Evolutionary conservation across 2,329 filamentous ascomycete genomes (phyloP).

Genomic region (Aspergillus proliferans): DNA sequence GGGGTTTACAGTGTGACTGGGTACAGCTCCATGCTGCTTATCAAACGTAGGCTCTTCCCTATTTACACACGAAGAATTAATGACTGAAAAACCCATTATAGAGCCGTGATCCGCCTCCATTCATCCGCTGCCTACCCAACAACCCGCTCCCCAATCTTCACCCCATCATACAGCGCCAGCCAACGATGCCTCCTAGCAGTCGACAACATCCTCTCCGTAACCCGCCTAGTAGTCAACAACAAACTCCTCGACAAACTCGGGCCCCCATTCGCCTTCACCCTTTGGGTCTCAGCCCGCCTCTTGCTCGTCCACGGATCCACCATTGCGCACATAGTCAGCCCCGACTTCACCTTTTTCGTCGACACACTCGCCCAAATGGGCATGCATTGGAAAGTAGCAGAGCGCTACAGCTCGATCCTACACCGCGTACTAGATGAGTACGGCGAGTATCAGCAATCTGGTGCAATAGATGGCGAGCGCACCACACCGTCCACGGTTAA

Average conservation of each 20-base stretch:
- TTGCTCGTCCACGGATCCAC: conserved; percentile 86
- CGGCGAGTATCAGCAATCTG: conserved; percentile 63
- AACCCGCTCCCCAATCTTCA: conserved; percentile 81
- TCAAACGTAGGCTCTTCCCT: conserved; percentile 59
- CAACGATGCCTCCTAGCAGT: conserved; percentile 79
- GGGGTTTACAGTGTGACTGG: conserved; percentile 72
- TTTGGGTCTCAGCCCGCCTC: conserved; percentile 85
- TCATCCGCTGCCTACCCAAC: conserved; percentile 91
- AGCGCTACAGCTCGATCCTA: conserved; percentile 71
- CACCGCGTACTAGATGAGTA: conserved; percentile 82
- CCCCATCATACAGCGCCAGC: conserved; percentile 76
- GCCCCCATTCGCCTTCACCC: conserved; percentile 82
- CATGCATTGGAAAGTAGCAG: conserved; percentile 76
- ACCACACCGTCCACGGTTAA: conserved; percentile 76
- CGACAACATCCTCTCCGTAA: conserved; percentile 71
- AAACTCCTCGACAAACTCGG: conserved; percentile 73
- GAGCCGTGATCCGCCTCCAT: conserved; percentile 78
- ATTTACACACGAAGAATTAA: not conserved
- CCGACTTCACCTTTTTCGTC: conserved; percentile 74
- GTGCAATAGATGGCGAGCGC: conserved; percentile 56
- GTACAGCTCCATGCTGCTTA: conserved; percentile 89
- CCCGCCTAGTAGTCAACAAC: conserved; percentile 70
- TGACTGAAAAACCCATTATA: conserved; percentile 21
- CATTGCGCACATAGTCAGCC: conserved; percentile 74
- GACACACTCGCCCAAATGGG: conserved; percentile 76